These are phyloP conservation scores for Drechslerella coelobrocha DNA, from an alignment of 2,329 filamentous ascomycete genomes.

Conservation along the genomic window DNA sequence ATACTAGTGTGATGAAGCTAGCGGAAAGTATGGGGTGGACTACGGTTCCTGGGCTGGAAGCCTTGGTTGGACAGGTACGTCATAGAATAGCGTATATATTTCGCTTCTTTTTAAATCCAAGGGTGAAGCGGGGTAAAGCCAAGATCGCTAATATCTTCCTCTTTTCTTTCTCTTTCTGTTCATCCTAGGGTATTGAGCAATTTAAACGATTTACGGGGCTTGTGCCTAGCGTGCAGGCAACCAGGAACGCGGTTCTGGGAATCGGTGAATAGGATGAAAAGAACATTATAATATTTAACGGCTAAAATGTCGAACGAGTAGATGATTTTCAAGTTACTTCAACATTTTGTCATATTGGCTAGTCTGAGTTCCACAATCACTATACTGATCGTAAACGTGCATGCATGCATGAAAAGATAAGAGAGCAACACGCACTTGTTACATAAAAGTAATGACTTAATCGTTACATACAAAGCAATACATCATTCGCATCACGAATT, in stretches of 20 bases:
- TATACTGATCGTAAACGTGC: not conserved
- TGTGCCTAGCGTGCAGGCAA: conserved; percentile 24
- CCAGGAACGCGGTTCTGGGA: conserved; percentile 46
- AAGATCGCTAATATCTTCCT: not conserved
- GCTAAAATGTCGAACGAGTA: no score
- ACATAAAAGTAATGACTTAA: not conserved
- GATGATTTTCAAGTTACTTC: conserved; percentile 43
- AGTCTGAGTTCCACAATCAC: conserved; percentile 1
- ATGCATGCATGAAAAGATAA: not conserved
- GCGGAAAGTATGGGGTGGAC: conserved; percentile 79
- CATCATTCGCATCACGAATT: not conserved
- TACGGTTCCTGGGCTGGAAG: conserved; percentile 85
- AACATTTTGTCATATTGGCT: conserved; percentile 34
- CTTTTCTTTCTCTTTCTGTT: no score
- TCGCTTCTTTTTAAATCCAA: not conserved
- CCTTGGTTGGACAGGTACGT: conserved; percentile 77
- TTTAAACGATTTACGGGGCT: conserved; percentile 50
- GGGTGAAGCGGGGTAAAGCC: not conserved
- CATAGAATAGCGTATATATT: conserved; percentile 12
- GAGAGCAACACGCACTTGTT: not conserved
- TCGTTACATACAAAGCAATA: not conserved
- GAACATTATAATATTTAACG: not conserved
- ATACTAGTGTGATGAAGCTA: conserved; percentile 84
- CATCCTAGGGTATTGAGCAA: conserved; percentile 46
- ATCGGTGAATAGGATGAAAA: conserved; percentile 22